phyloP scores from a whole-genome alignment of 345 rosid species.

The Fremontodendron californicum region DNA sequence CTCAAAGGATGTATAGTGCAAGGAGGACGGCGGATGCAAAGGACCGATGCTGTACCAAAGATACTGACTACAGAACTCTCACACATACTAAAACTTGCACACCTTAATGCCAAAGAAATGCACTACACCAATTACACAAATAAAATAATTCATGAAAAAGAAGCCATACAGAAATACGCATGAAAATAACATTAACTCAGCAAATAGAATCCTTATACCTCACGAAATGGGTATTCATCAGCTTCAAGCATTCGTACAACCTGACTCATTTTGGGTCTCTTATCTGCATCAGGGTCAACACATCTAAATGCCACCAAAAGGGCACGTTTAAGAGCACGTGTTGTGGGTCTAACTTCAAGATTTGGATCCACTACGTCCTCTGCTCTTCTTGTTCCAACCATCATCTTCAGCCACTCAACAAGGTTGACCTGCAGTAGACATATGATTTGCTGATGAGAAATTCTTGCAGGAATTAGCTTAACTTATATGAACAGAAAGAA shows the following conservation, averaged over 20 bases:
- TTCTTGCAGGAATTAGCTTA: not conserved
- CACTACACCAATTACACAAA: not conserved
- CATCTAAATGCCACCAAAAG: conserved; percentile 84
- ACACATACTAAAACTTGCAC: not conserved
- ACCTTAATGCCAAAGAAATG: not conserved
- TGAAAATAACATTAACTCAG: not conserved
- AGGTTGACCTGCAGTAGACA: conserved; percentile 66
- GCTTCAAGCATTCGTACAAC: conserved; percentile 86
- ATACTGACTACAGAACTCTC: not conserved
- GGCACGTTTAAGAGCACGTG: conserved; percentile 67
- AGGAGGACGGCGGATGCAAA: conserved; percentile 3
- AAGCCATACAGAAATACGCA: not conserved
- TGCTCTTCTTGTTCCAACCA: conserved; percentile 91
- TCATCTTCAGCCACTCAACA: conserved; percentile 92
- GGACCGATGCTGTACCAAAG: not conserved
- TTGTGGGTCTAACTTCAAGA: conserved; percentile 70
- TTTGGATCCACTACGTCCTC: conserved; percentile 88
- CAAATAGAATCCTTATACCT: conserved; percentile 38
- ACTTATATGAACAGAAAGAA: not conserved
- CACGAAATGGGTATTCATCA: conserved; percentile 74
- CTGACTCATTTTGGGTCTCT: conserved; percentile 93
- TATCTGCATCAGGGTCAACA: conserved; percentile 82
- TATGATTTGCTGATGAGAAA: conserved; percentile 2
- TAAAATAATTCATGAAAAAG: not conserved
- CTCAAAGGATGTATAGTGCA: not conserved